Base-by-base conservation (phyloP, 257 asterid species). In the Solanum chmielewskii region DNA sequence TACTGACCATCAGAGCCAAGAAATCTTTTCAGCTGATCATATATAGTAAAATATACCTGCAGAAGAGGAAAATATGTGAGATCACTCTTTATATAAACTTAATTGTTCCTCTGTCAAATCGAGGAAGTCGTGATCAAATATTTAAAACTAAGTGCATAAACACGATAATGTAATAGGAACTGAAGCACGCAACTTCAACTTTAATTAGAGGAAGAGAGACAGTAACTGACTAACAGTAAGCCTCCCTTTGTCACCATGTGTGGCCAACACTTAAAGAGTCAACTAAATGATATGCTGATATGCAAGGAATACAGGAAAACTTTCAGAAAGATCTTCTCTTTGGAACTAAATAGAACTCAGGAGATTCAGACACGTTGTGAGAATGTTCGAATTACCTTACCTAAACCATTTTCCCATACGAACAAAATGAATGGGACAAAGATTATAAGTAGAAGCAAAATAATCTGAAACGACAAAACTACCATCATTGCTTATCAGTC, bases 41-140 rank as follows among this genome's bases (percentile, higher is more conserved):
- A 97, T 85, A 95, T 92, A 11, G 99, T 94, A 91, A 97, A 97
- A 90, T 95, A 97, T 83, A 97, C 99, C 98, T 95, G 95, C 91
- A 91, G 88, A 90, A 89, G 74, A 71, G 78, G 86, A 85, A 75
- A 86, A 44, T 27, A 85, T 16, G 9, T 45, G 59, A 77, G 70
- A 42, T 84, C 44, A 90, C 83, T 37, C 83, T 42, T 78, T 71
- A 62, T 49, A 85, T 77, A 83, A 69, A 75, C 80, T 81, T 82
- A 86, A 69, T 84, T 35, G 68, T 78, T 68, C 83, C 29, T 62
- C 62, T 10, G 25, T 16, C 20, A 64, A 78, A 80, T 47, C 5
- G 4, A 80, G 27, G 59, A 64, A 11, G 39, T 25, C 16, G 5
- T 44, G 64, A 52, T 59, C 20, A 37, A 75, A 45, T 23, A 33